phyloP scores from a whole-genome alignment of 2,329 filamentous ascomycete genomes.

The Zymoseptoria pseudotritici region DNA sequence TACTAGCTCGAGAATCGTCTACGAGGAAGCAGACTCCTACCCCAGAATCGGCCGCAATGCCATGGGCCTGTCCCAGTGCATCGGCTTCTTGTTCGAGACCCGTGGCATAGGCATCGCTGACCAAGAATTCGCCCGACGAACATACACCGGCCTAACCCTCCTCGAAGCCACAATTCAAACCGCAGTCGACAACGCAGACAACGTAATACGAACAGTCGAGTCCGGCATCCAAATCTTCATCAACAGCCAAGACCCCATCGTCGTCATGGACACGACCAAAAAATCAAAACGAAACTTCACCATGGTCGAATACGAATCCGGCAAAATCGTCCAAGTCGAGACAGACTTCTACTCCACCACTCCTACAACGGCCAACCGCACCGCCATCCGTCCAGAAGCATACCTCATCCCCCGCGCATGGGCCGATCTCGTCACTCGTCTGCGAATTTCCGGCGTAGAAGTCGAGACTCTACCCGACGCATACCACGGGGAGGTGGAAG shows the following conservation, averaged over 20 bases:
- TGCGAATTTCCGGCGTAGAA: conserved; percentile 29
- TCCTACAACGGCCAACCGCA: conserved; percentile 30
- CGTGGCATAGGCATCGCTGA: conserved; percentile 31
- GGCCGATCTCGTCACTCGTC: conserved; percentile 28
- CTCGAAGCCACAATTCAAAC: conserved; percentile 30
- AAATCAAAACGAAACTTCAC: conserved; percentile 27
- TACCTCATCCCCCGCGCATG: conserved; percentile 33
- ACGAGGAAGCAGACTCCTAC: conserved; percentile 30
- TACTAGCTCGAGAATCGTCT: conserved; percentile 15
- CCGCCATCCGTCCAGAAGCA: conserved; percentile 26
- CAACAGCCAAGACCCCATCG: conserved; percentile 22
- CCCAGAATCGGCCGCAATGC: conserved; percentile 33
- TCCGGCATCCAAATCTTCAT: conserved; percentile 23
- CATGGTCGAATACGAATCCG: conserved; percentile 28
- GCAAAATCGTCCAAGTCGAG: conserved; percentile 28
- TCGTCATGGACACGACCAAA: conserved; percentile 28
- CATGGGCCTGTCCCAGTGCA: conserved; percentile 31
- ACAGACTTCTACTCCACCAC: conserved; percentile 31
- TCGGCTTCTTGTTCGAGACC: conserved; percentile 32
- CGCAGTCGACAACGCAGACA: conserved; percentile 24
- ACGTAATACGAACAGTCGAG: conserved; percentile 27
- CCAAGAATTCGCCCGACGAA: conserved; percentile 30
- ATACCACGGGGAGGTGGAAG: conserved; percentile 28
- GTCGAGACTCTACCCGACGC: conserved; percentile 25
- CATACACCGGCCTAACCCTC: conserved; percentile 28